A percentile compares a stretch with the other conserved stretches of the same genome.
Conservation (phyloP, 1,284 basidiomycete genomes). For the Mycena sp. region DNA sequence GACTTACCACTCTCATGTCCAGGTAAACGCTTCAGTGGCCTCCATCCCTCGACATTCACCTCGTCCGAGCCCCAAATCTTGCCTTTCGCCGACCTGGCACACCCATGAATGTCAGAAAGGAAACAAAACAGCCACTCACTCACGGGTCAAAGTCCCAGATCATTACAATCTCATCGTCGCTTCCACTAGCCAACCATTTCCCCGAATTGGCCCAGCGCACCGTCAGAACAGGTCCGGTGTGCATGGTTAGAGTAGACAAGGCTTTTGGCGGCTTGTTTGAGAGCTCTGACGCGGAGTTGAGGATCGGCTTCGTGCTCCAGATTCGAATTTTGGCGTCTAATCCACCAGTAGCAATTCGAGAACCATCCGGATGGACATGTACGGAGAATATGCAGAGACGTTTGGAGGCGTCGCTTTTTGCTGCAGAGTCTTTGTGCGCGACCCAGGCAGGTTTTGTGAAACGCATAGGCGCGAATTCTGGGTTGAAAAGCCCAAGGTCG, state of each 20-base stretch:
- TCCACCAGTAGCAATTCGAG: constrained; percentile 95
- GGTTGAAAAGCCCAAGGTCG: no score
- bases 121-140: constrained; percentile 48
- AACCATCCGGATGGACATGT: constrained; percentile 95
- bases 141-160: constrained; percentile 98
- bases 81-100: constrained; percentile 76
- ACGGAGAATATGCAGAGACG: constrained; percentile 92
- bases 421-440: constrained; percentile 66
- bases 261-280: constrained; percentile 86
- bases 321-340: constrained; percentile 96
- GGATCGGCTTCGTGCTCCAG: constrained; percentile 95
- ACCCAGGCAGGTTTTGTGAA: constrained; percentile 86
- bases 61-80: constrained; percentile 94
- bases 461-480: constrained; percentile 55
- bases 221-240: constrained; percentile 93
- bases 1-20: constrained; percentile 90
- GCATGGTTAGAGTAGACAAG: constrained; percentile 92
- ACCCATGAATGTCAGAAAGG: constrained; percentile 19
- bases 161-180: constrained; percentile 95
- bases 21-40: constrained; percentile 89
- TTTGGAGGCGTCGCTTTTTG: constrained; percentile 67
- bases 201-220: constrained; percentile 98
- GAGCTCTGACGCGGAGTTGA: constrained; percentile 79
- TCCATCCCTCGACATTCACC: constrained; percentile 98
- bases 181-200: constrained; percentile 94